Base-by-base conservation (phyloP, 495 filamentous ascomycete genomes). In the Venustampulla echinocandica region DNA sequence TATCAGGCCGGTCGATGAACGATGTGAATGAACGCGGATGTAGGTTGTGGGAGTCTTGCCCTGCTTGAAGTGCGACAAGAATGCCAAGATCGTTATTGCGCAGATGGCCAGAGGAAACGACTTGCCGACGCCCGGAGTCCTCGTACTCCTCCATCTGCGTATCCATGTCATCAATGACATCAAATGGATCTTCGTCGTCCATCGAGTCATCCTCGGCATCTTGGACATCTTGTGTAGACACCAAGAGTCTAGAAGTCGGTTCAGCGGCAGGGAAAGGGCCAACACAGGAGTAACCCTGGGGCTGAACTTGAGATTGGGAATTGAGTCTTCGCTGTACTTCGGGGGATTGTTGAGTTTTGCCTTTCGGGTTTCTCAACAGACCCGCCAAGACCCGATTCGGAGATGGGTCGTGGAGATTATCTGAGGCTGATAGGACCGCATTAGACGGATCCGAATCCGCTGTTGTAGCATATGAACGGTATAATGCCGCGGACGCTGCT, bases 141-240 rank as follows among this genome's bases (percentile, higher is more conserved):
- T 66, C 50, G 64, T 59, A 37, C 60, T 65, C 37, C 59, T 55
- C 50, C 42, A 53, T 53, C 14, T 24, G n/a, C 21, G 60, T 52
- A 2, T 80, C 80, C 22, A 82, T 74, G 11, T 66, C 68, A 47
- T 76, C 71, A 0, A 69, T 69, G 19, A 70, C 74, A 46, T 90
- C 85, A 45, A 87, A 82, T 1, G 81, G 79, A 35, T 78, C 67
- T 13, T 84, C 70, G 55, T 83, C 79, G 42, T 72, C 80, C 3
- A 53, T 42, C 7, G 48, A n/a, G 6, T 30, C 15, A 17, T 40
- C 15, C 7, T 40, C 18, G n/a, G 13, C 11, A 7, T 7, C 6
- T 9, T 40, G 13, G n/a, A n/a, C 11, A 7, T 7, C 6, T 10
- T 35, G 18, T 6, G 33, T 4, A 14, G n/a, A 15, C 33, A 14